A percentile compares a stretch with the other conserved stretches of the same genome.
Evolutionary conservation across 2,329 filamentous ascomycete species (phyloP).

Genomic region (Colletotrichum lindemuthianum): DNA sequence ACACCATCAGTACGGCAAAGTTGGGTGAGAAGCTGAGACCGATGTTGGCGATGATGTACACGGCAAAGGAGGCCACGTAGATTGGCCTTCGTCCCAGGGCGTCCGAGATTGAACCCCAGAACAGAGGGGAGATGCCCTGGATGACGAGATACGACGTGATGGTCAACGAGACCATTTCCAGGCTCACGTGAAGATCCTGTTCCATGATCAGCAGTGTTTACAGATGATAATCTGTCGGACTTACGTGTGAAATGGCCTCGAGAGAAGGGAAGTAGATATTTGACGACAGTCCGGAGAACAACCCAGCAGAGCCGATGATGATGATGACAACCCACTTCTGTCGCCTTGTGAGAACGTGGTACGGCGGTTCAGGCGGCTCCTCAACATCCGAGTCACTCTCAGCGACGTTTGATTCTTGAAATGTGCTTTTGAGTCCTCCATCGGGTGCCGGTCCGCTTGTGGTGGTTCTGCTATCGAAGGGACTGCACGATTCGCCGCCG

Average conservation of each 20-base stretch:
- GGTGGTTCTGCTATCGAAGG: background rate
- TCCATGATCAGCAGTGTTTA: background rate
- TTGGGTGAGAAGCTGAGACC: conserved; percentile 54
- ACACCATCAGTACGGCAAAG: conserved; percentile 53
- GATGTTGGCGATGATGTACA: conserved; percentile 59
- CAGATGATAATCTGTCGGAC: background rate
- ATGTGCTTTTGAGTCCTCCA: background rate
- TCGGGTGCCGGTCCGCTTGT: background rate
- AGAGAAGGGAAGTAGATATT: conserved; percentile 62
- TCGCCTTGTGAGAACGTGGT: conserved; percentile 47
- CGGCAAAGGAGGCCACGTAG: conserved; percentile 56
- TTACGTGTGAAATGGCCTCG: conserved; percentile 47
- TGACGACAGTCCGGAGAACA: conserved; percentile 63
- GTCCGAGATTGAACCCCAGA: conserved; percentile 61
- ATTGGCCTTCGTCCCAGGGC: conserved; percentile 54
- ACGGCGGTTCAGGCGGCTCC: conserved; percentile 30
- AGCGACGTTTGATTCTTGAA: background rate
- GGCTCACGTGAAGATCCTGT: conserved; percentile 44
- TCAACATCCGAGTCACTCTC: background rate
- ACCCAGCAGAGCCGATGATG: conserved; percentile 58
- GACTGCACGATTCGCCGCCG: background rate
- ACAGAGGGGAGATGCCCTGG: conserved; percentile 59
- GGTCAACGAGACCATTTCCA: conserved; percentile 48
- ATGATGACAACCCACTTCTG: conserved; percentile 58
- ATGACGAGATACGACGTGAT: conserved; percentile 60